These are phyloP conservation scores for Glycine soja DNA, from an alignment of 306 rosid species.

Conservation along the genomic window DNA sequence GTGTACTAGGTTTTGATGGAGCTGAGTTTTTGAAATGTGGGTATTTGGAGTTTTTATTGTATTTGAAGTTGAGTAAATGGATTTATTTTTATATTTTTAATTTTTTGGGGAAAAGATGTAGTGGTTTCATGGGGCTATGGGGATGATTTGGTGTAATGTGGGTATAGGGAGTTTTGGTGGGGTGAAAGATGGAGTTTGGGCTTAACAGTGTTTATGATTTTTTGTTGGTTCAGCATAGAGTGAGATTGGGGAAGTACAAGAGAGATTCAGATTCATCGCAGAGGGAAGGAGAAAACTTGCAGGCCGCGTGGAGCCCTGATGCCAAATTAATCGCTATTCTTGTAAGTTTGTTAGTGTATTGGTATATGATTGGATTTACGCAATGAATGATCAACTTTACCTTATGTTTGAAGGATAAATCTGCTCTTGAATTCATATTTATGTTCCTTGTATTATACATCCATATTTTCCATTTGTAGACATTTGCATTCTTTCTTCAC, in stretches of 20 bases:
- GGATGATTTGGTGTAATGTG: constrained; percentile 40
- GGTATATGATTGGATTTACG: constrained; percentile 23
- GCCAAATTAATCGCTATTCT: constrained; percentile 81
- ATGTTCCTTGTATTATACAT: constrained; percentile 38
- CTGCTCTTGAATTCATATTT: constrained; percentile 12
- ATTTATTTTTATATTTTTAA: background rate
- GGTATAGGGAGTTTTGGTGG: constrained; percentile 41
- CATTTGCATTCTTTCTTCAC: constrained; percentile 85
- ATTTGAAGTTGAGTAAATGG: constrained; percentile 27
- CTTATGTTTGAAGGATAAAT: constrained; percentile 24
- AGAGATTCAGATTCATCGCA: constrained; percentile 81
- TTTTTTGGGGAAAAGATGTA: constrained; percentile 16
- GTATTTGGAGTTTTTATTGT: background rate
- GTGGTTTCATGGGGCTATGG: constrained; percentile 40
- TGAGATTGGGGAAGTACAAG: constrained; percentile 91
- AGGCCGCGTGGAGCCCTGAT: constrained; percentile 98
- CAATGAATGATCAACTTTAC: constrained; percentile 3
- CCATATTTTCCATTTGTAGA: constrained; percentile 65
- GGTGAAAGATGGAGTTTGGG: constrained; percentile 4
- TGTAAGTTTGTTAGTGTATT: constrained; percentile 56
- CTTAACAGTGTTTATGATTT: constrained; percentile 54
- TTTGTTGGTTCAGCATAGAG: constrained; percentile 75
- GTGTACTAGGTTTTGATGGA: constrained; percentile 15
- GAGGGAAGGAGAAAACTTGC: constrained; percentile 89
- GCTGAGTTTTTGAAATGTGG: constrained; percentile 39